A percentile compares a stretch with the other conserved stretches of the same genome.
Conservation (phyloP, 371 early-diverging fungal genomes). For the Mortierella sp. region DNA sequence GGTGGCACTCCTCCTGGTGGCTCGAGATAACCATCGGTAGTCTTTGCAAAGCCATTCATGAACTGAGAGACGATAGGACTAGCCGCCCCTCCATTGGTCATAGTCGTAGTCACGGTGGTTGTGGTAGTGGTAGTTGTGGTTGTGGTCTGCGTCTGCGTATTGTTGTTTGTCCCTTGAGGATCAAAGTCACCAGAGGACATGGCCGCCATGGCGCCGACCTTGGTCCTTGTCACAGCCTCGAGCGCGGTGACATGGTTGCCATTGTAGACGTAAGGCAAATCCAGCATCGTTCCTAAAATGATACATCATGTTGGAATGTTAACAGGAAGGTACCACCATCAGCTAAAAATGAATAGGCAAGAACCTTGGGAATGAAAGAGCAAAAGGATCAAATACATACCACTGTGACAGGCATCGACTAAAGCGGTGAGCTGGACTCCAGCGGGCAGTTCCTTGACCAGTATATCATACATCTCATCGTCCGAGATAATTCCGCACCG, state of each 20-base stretch:
- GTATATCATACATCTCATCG: slow-evolving; percentile 69
- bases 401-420: slow-evolving; percentile 72
- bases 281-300: slow-evolving; percentile 59
- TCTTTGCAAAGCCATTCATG: slow-evolving; percentile 19
- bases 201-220: slow-evolving; percentile 53
- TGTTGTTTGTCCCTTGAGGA: slow-evolving; percentile 26
- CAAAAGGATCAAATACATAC: slow-evolving; percentile 13
- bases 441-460: slow-evolving; percentile 66
- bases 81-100: slow-evolving; percentile 2
- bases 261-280: slow-evolving; percentile 63
- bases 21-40: slow-evolving; percentile 4
- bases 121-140: slow-evolving; percentile 46
- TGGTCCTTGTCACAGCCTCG: slow-evolving; percentile 34
- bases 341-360: not conserved
- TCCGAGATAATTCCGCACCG: slow-evolving; percentile 70
- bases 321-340: no score
- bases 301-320: no score
- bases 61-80: slow-evolving; percentile 17
- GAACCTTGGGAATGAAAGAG: not conserved
- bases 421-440: slow-evolving; percentile 70
- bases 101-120: slow-evolving; percentile 30
- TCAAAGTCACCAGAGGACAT: slow-evolving; percentile 49
- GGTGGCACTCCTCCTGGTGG: slow-evolving; percentile 23
- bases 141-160: slow-evolving; percentile 24
- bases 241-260: slow-evolving; percentile 46